Base-by-base conservation (phyloP, 2,329 filamentous ascomycete genomes). In the Alternaria longipes region DNA sequence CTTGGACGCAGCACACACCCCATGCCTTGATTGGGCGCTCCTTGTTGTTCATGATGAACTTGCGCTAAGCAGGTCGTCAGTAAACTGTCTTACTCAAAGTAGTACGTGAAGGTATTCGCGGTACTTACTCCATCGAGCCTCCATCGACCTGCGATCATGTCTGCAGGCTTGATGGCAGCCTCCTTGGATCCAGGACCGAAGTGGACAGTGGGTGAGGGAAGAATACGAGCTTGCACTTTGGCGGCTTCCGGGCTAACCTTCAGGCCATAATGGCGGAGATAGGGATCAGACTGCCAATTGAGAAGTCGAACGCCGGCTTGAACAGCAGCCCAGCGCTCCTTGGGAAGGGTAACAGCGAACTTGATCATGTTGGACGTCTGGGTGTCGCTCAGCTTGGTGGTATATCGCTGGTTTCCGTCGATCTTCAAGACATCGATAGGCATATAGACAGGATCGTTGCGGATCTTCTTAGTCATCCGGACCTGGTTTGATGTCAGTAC, bases 341-440 rank as follows among this genome's bases (percentile, higher is more conserved):
- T 75, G 0, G 95, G 95, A 1, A 90, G 86, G 6, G 91, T 92
- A 5, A 97, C 94, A 0, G 94, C 94, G 71, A 94, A 93, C 78
- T 91, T 94, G 82, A 99, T 97, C 95, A 99, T 99, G 5, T 85
- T 81, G 0, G 90, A 82, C 0, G 94, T 97, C 80, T 97, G 84
- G 0, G 74, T 71, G 56, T 88, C 86, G 52, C 84, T 84, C 47
- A 89, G 75, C 77, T 89, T 90, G 74, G 79, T 84, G 3, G 80
- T 81, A 69, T 87, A 89, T 3, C 85, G 84, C 74, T 89, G 85
- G 36, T 88, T 85, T 4, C 79, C 74, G 42, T 83, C 78, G 61
- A 89, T 81, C 12, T 74, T 77, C 38, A 88, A 78, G 30, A 86
- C 68, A 58, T 90, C 87, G 76, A 88, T 83, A 0, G 87, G 87